These are phyloP conservation scores for Naganishia sp. DNA, from an alignment of 1,284 basidiomycete genomes.

Conservation along the genomic window DNA sequence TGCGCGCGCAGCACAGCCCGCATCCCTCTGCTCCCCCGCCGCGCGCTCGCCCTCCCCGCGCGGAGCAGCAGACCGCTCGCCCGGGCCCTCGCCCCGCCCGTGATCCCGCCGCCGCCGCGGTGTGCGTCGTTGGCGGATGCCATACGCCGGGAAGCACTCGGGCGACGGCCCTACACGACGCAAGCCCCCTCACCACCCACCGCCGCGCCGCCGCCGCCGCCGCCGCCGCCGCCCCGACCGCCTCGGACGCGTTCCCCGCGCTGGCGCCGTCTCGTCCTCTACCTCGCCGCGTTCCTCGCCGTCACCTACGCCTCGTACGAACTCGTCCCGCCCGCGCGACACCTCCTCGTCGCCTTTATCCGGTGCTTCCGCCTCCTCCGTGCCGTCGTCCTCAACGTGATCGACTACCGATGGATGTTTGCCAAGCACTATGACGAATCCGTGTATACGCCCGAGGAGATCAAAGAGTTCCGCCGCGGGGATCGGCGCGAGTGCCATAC, in stretches of 20 bases:
- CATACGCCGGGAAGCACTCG: neutral
- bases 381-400: conserved; percentile 59
- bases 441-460: conserved; percentile 54
- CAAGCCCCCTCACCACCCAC: neutral
- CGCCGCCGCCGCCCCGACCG: neutral
- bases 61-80: too few species aligned
- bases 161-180: neutral
- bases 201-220: neutral
- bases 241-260: neutral
- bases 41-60: too few species aligned
- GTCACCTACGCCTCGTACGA: conserved; percentile 49
- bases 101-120: too few species aligned
- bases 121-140: neutral
- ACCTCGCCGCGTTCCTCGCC: conserved; percentile 41
- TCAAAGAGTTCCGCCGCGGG: conserved; percentile 61
- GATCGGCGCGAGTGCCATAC: conserved; percentile 76
- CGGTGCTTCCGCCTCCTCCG: conserved; percentile 66
- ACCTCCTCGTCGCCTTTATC: conserved; percentile 56
- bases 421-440: conserved; percentile 52
- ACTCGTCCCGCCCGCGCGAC: conserved; percentile 53
- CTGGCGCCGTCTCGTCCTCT: conserved; percentile 34
- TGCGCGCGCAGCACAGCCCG: too few species aligned
- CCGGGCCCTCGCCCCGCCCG: too few species aligned
- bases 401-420: conserved; percentile 85
- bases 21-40: too few species aligned